Evolutionary conservation across 495 filamentous ascomycete genomes (phyloP), one percentile per base, ranked within the genome.

Genomic region (Podospora australis): DNA sequence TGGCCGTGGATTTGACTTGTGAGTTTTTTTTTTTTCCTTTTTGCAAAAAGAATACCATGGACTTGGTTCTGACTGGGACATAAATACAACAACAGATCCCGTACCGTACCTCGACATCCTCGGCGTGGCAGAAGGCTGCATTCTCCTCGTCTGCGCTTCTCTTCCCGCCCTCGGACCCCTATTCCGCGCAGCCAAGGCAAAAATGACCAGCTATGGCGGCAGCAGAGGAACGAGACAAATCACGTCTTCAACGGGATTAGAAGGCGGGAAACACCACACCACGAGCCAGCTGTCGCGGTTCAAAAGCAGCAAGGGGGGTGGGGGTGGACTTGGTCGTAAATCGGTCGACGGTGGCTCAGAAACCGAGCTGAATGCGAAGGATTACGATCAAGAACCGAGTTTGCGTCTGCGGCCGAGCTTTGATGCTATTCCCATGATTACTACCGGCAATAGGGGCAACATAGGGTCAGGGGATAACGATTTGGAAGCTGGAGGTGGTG

Each of bases 41-140:
- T 32, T 9, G n/a, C n/a, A n/a, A n/a, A n/a, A n/a, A n/a, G n/a
- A n/a, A n/a, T n/a, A n/a, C n/a, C n/a, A n/a, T n/a, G n/a, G n/a
- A 7, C 29, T 22, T 35, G 8, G 14, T 38, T 5, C 16, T 36
- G 9, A 19, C 26, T 3, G 13, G 8, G 9, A 1, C 8, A n/a
- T 3, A 1, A 2, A 2, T 3, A 4, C 24, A 19, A 16, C 4
- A 1, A 6, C 29, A 50, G 48, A 50, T 38, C 48, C 48, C 11
- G 48, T 50, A 10, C 39, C 48, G 3, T 50, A 44, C 13, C 48
- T 50, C 39, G 39, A 39, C 48, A 44, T 50, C 16, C 39, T 50
- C 13, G 48, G 39, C 14, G 22, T 50, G 23, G 48, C 48, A 13
- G 48, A 50, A 22, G 39, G 48, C 11, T 24, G 2, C 14, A 50